Evolutionary conservation across 306 rosid genomes (phyloP).

Genomic region (Prunus dulcis): DNA sequence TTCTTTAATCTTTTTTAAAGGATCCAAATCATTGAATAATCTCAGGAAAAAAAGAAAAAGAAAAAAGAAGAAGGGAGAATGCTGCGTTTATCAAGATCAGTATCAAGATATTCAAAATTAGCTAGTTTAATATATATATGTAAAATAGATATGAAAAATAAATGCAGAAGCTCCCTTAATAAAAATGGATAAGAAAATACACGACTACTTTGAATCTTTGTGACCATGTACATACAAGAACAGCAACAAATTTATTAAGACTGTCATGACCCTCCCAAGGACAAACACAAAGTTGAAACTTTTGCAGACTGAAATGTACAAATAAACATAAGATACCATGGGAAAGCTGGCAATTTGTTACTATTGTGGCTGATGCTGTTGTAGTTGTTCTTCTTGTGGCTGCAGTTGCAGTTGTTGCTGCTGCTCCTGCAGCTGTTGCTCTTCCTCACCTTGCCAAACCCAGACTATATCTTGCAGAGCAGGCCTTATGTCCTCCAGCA

Average conservation of each 20-base stretch:
- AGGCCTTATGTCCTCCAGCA: constrained; percentile 66
- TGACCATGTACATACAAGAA: neutral
- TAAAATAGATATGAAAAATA: no score
- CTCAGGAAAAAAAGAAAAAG: no score
- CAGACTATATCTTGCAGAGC: constrained; percentile 80
- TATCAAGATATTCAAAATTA: no score
- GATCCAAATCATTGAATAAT: no score
- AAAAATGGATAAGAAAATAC: neutral
- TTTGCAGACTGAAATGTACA: constrained; percentile 2
- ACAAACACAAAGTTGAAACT: neutral
- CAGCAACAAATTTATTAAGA: neutral
- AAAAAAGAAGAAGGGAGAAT: no score
- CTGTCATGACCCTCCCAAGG: neutral
- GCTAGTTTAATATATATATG: no score
- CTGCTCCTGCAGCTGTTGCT: constrained; percentile 25
- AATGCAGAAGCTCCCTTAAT: no score
- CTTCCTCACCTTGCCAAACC: constrained; percentile 72
- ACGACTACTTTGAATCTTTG: neutral
- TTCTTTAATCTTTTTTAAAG: no score
- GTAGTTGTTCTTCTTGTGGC: constrained; percentile 3
- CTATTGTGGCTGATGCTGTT: neutral
- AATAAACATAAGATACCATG: neutral
- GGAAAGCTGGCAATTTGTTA: neutral
- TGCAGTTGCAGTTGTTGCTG: constrained; percentile 29
- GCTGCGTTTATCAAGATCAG: no score